Evolutionary conservation across 768 basidiomycete species (phyloP).

Genomic region (Cyathus striatus): DNA sequence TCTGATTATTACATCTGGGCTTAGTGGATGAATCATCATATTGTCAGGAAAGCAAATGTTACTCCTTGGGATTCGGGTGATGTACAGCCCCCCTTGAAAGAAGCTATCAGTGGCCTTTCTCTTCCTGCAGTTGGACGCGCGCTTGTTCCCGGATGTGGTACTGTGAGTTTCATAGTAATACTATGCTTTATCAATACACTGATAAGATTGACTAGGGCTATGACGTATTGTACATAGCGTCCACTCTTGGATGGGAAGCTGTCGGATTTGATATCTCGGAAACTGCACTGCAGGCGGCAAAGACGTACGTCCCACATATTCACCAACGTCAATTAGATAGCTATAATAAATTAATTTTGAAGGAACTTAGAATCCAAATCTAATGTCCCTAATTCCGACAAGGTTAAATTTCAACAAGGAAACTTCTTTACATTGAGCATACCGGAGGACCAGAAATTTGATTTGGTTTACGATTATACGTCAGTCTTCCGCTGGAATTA

Average conservation of each 20-base stretch:
- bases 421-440: conserved; percentile 54
- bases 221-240: conserved; percentile 52
- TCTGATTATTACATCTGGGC: neutral
- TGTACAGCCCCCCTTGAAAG: conserved; percentile 49
- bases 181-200: too few species aligned
- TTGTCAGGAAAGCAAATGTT: conserved; percentile 35
- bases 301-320: conserved; percentile 22
- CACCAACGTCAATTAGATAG: neutral
- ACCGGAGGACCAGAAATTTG: conserved; percentile 34
- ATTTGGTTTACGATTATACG: conserved; percentile 68
- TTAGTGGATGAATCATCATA: neutral
- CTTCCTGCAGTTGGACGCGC: conserved; percentile 31
- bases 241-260: conserved; percentile 38
- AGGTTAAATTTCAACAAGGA: conserved; percentile 28
- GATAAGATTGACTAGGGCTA: too few species aligned
- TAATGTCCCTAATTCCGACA: conserved; percentile 17
- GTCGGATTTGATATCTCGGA: conserved; percentile 53
- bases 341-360: neutral
- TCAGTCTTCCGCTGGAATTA: too few species aligned
- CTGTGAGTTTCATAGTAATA: conserved; percentile 15
- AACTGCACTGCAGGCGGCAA: conserved; percentile 46
- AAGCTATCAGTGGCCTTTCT: conserved; percentile 39
- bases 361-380: conserved; percentile 14
- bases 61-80: conserved; percentile 64
- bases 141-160: conserved; percentile 45